Evolutionary conservation across 352 stramenopile genomes (phyloP).

Genomic region (Phytophthora podocarpi): DNA sequence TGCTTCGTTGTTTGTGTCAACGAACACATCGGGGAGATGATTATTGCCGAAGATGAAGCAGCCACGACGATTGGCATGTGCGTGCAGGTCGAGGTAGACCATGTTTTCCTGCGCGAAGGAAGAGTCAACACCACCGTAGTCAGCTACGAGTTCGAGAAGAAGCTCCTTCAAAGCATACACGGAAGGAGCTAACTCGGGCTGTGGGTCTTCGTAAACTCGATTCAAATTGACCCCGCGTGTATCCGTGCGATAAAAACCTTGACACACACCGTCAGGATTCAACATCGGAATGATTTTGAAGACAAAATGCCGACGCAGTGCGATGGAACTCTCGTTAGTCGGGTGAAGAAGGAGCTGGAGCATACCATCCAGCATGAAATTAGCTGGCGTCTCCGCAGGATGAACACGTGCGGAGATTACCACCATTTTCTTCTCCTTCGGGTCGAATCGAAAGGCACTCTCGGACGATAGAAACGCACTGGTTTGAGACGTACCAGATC

Average conservation of each 20-base stretch:
- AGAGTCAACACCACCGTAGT: constrained; percentile 39
- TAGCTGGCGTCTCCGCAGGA: constrained; percentile 82
- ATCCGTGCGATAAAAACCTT: constrained; percentile 90
- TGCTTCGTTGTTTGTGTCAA: constrained; percentile 14
- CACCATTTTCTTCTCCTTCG: constrained; percentile 53
- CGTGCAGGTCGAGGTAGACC: constrained; percentile 92
- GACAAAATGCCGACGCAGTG: constrained; percentile 80
- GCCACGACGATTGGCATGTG: constrained; percentile 86
- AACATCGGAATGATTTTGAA: constrained; percentile 94
- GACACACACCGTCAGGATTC: constrained; percentile 90
- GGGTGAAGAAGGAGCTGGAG: constrained; percentile 79
- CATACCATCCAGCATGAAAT: constrained; percentile 92
- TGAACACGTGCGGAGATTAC: constrained; percentile 87
- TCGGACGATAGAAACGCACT: constrained; percentile 29
- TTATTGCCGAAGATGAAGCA: constrained; percentile 94
- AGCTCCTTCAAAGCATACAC: constrained; percentile 75
- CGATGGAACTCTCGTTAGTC: constrained; percentile 51
- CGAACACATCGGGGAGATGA: constrained; percentile 32
- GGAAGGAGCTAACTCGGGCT: constrained; percentile 50
- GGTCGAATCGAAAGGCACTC: constrained; percentile 36
- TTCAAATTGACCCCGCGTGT: constrained; percentile 90
- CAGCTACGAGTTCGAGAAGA: constrained; percentile 34
- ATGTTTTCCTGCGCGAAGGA: constrained; percentile 28
- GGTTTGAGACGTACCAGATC: constrained; percentile 2
- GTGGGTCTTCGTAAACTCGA: constrained; percentile 78